Percentiles rank a stretch among this genome's conserved stretches.
Conservation (phyloP, 2,329 filamentous ascomycete genomes). For the Hortaea werneckii region DNA sequence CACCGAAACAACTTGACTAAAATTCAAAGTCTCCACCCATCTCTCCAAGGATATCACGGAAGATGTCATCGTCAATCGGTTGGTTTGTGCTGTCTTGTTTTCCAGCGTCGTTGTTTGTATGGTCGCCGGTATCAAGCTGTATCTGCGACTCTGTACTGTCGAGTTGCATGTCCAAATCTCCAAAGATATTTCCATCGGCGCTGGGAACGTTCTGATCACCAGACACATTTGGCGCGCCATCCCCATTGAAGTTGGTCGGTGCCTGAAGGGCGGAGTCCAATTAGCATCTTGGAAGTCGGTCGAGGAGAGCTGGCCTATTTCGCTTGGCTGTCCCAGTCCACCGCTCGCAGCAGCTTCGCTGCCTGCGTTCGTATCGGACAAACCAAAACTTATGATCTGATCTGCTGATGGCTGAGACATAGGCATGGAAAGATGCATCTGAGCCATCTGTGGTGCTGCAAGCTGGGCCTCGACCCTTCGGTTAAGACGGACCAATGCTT, state of each 20-base stretch:
- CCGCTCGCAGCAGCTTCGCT: constrained; percentile 4
- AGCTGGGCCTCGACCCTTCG: constrained; percentile 24
- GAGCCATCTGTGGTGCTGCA: constrained; percentile 53
- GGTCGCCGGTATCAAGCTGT: neutral
- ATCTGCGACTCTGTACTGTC: constrained; percentile 1
- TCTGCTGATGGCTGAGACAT: constrained; percentile 17
- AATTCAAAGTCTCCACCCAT: constrained; percentile 16
- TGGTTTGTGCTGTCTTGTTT: no score
- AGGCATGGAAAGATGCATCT: constrained; percentile 16
- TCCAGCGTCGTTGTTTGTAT: no score
- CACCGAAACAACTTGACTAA: neutral
- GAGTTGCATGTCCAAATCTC: constrained; percentile 19
- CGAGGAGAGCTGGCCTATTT: constrained; percentile 4
- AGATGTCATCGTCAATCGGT: constrained; percentile 30
- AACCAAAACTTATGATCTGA: constrained; percentile 26
- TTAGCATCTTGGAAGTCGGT: constrained; percentile 10
- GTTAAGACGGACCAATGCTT: constrained; percentile 28
- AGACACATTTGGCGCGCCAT: constrained; percentile 14
- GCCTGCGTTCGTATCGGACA: constrained; percentile 11
- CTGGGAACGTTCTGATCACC: constrained; percentile 9
- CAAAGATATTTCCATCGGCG: constrained; percentile 10
- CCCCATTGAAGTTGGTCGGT: constrained; percentile 11
- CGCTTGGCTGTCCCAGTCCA: neutral
- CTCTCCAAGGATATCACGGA: constrained; percentile 32
- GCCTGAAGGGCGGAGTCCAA: constrained; percentile 10